Evolutionary conservation across 768 basidiomycete species (phyloP), one percentile per base, ranked within the genome.

Genomic region (Cantharellus anzutake): DNA sequence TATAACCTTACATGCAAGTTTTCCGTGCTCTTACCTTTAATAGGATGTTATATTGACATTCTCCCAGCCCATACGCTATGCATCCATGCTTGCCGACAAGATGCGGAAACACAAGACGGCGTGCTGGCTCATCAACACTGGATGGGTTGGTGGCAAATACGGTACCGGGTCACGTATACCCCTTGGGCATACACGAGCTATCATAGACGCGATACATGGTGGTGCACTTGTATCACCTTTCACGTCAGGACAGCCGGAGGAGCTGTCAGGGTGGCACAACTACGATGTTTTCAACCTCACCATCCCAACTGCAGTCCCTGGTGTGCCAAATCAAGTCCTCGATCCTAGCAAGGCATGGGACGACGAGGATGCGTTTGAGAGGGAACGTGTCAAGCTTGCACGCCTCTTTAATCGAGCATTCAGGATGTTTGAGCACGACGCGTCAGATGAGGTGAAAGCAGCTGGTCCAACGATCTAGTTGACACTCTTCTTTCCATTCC

Each of bases 121-220:
- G 71, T 96, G 93, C 76, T 99, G 91, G 90, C 78, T 98, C 68
- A 86, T 99, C 80, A 98, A 99, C 83, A 99, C 94, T 2, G 94
- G 88, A 62, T 93, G 89, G 89, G 84, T 88, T 57, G 84, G 88
- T 60, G 94, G 94, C 70, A 90, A 89, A 71, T 99, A 82, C 71
- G 94, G 94, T 53, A 74, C 74, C 14, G 94, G 93, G 65, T 88
- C 86, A 74, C 88, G 94, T 64, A 98, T 96, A 80, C 84, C 94
- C n/a, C 83, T 99, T 74, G 86, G 86, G 69, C 89, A 82, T 74
- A 98, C 96, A 51, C 88, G 94, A 59, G 82, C 84, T 61, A 98
- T 98, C 70, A 86, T 98, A 72, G 93, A 98, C 70, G 87, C 92
- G 48, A 90, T 98, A 67, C 96, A 98, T 76, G 84, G 86, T 60